Percentiles rank a stretch among this genome's conserved stretches.
Conservation (phyloP, 805 yeast genomes). For the Cyberlindnera maritima region DNA sequence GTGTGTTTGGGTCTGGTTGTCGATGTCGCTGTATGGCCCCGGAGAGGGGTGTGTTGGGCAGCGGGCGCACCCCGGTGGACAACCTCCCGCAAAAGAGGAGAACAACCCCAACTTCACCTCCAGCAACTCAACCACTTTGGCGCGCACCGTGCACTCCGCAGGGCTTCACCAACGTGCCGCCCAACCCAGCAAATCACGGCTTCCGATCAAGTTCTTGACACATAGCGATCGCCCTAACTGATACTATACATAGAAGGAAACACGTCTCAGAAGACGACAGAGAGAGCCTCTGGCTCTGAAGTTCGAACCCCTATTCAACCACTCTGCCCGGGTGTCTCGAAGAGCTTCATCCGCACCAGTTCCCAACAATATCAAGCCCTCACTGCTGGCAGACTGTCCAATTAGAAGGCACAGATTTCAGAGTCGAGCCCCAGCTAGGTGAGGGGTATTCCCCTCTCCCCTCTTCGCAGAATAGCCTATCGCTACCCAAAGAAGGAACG, state of each 20-base stretch:
- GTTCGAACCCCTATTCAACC: too few species aligned
- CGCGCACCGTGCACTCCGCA: neutral
- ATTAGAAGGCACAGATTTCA: neutral
- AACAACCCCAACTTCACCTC: conserved; percentile 12
- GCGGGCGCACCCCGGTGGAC: conserved; percentile 6
- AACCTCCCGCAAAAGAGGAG: conserved; percentile 7
- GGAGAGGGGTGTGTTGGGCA: neutral
- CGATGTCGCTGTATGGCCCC: neutral
- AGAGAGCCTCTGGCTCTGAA: too few species aligned
- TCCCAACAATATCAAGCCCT: neutral
- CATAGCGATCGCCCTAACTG: too few species aligned
- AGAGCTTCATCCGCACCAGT: neutral
- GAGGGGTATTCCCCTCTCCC: conserved; percentile 1
- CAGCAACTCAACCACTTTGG: conserved; percentile 11
- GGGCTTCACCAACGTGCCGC: too few species aligned
- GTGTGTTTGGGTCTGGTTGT: too few species aligned
- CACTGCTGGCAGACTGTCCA: neutral
- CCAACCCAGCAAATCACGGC: neutral
- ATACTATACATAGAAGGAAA: too few species aligned
- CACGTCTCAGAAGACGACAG: too few species aligned
- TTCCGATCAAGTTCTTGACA: too few species aligned
- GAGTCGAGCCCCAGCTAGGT: neutral
- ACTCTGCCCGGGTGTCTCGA: neutral
- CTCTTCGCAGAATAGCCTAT: neutral
- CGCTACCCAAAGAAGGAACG: neutral